These are phyloP conservation scores for Dimargaris cristalligena DNA, from an alignment of 192 early-diverging fungal species.

Conservation along the genomic window DNA sequence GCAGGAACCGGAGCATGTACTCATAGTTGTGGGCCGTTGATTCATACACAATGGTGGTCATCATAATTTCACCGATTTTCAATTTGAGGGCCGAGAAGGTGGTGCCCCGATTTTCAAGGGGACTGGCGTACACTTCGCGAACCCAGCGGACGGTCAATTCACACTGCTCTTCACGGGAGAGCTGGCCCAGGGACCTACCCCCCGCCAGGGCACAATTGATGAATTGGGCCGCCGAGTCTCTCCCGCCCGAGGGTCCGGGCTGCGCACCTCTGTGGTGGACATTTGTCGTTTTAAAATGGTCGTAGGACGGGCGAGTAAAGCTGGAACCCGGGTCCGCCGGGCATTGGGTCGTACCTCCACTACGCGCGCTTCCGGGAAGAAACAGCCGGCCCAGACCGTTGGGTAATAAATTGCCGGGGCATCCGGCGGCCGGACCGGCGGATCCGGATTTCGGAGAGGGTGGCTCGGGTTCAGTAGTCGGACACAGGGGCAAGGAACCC, in stretches of 20 bases:
- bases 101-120: too few relatives aligned
- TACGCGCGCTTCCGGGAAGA: not conserved
- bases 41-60: constrained; percentile 2
- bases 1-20: not conserved
- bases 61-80: not conserved
- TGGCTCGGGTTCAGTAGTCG: too few relatives aligned
- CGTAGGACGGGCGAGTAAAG: not conserved
- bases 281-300: too few relatives aligned
- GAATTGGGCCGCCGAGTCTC: too few relatives aligned
- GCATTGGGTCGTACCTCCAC: too few relatives aligned
- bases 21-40: not conserved
- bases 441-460: not conserved
- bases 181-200: not conserved
- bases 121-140: not conserved
- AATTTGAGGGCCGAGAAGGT: not conserved
- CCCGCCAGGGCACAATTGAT: too few relatives aligned
- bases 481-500: not conserved
- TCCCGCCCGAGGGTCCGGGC: not conserved
- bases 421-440: not conserved
- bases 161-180: not conserved
- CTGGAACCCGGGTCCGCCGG: not conserved
- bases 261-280: too few relatives aligned
- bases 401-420: not conserved
- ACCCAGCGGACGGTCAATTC: not conserved
- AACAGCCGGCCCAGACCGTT: not conserved